phyloP scores from a whole-genome alignment of 2,329 filamentous ascomycete species.

The Eutypella sp. region DNA sequence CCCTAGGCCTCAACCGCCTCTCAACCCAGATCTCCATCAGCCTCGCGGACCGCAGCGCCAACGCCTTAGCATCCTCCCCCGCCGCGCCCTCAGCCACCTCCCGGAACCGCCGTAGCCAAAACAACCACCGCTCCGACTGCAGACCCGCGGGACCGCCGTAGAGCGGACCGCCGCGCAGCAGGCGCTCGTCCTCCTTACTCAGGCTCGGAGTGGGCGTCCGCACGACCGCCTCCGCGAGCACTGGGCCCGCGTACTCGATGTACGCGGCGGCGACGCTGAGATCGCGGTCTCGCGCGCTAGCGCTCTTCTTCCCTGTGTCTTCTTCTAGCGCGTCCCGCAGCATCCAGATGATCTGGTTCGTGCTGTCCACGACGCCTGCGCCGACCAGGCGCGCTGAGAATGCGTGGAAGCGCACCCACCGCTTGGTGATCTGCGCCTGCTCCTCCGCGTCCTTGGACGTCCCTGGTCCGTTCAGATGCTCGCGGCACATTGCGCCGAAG shows the following conservation, averaged over 20 bases:
- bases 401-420: slow-evolving; percentile 22
- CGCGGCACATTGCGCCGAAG: slow-evolving; percentile 17
- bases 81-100: slow-evolving; percentile 16
- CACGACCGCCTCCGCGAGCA: slow-evolving; percentile 14
- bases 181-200: slow-evolving; percentile 12
- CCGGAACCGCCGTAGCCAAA: slow-evolving; percentile 21
- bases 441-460: slow-evolving; percentile 5
- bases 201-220: slow-evolving; percentile 14
- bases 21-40: slow-evolving; percentile 23
- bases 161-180: slow-evolving; percentile 16
- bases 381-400: slow-evolving; percentile 21
- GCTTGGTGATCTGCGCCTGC: slow-evolving; percentile 2
- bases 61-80: slow-evolving; percentile 11
- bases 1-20: not conserved
- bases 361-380: slow-evolving; percentile 13
- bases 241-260: slow-evolving; percentile 22
- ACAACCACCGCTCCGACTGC: slow-evolving; percentile 19
- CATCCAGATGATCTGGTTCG: slow-evolving; percentile 22
- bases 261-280: slow-evolving; percentile 21
- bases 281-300: slow-evolving; percentile 10
- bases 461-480: slow-evolving; percentile 14
- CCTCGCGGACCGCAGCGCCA: slow-evolving; percentile 19
- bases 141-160: slow-evolving; percentile 19
- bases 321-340: slow-evolving; percentile 22
- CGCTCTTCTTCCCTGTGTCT: slow-evolving; percentile 2